Evolutionary conservation across 1,284 basidiomycete genomes (phyloP), one percentile per base, ranked within the genome.

Genomic region (Gomphus sp.): DNA sequence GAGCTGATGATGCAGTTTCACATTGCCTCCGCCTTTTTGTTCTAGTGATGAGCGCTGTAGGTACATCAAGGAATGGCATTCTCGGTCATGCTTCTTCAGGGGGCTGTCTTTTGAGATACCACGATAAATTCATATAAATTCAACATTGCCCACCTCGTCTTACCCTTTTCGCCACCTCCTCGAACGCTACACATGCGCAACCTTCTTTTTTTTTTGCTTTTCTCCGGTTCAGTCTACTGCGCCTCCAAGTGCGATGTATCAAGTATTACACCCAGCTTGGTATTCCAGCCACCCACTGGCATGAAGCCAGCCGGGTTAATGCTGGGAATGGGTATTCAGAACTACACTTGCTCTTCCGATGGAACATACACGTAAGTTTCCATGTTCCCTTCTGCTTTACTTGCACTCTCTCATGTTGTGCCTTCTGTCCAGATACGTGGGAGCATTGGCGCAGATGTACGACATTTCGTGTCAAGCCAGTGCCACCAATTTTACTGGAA

Each of bases 301-400:
- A 16, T 31, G 16, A 28, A 31, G 31, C 25, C 47, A 33, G 16
- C 3, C 28, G 28, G 11, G 10, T 31, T 50, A 12, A 12, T 25
- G 1, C 9, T 34, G 33, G 49, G 49, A 50, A 14, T 50, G 7
- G 49, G 49, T 34, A 50, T 31, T 3, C 49, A 50, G 49, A 50
- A 56, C 31, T 56, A 56, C 36, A 25, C 44, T 14, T 56, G 54
- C 33, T 56, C 54, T 14, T 44, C 44, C n/a, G 22, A n/a, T 16
- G 54, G 54, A 47, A 47, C 54, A 25, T 48, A 44, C 18, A 28
- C 9, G 54, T 56, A 48, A 10, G 53, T n/a, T 33, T 25, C 31
- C 28, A 7, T 16, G 31, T 43, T 5, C 16, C 14, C 10, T 8
- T 34, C 16, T 34, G 10, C 28, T 33, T 14, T 33, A 16, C 28